These are phyloP conservation scores for Aspergillus fructus DNA, from an alignment of 2,329 filamentous ascomycete genomes.

Conservation along the genomic window DNA sequence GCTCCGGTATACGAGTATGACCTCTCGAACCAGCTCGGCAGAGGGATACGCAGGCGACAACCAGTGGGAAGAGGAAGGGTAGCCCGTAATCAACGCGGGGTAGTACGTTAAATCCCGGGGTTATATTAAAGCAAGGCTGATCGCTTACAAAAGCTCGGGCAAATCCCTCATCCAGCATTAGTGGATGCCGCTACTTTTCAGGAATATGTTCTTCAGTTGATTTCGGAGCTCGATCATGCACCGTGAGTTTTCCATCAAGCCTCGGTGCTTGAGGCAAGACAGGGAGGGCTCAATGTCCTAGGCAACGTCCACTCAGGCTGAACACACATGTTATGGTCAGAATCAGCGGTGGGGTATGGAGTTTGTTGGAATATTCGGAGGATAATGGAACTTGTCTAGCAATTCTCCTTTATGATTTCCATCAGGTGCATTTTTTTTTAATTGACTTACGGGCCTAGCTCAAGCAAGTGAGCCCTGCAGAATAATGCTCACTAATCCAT, in stretches of 20 bases:
- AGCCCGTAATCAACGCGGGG: background rate
- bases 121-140: background rate
- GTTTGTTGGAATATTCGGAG: background rate
- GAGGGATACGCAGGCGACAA: background rate
- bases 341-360: background rate
- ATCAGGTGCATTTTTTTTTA: background rate
- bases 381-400: background rate
- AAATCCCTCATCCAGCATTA: constrained; percentile 1
- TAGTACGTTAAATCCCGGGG: background rate
- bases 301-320: background rate
- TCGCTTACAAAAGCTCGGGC: background rate
- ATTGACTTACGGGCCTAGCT: background rate
- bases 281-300: background rate
- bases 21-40: background rate
- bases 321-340: no score
- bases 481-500: background rate
- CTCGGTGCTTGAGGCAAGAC: background rate
- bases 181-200: constrained; percentile 2
- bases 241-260: background rate
- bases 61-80: background rate
- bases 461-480: background rate
- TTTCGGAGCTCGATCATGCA: constrained; percentile 1
- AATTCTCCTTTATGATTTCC: background rate
- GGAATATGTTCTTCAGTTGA: constrained; percentile 4
- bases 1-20: constrained; percentile 3